These are phyloP conservation scores for Vinca major DNA, from an alignment of 305 asterid genomes.

Conservation along the genomic window DNA sequence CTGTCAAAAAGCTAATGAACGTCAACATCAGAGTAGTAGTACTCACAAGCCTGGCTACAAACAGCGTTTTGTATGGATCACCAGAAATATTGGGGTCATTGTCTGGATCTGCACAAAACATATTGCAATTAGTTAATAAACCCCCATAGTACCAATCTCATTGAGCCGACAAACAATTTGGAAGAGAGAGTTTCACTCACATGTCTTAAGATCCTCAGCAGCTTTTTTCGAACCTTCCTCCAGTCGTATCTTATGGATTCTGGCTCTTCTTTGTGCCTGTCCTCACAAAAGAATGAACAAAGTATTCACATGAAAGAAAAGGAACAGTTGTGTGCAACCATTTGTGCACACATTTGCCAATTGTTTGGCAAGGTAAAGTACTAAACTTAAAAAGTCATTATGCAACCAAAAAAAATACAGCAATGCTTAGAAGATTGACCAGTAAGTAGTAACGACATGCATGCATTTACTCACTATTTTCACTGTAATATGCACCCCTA, in stretches of 20 bases:
- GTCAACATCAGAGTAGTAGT: constrained; percentile 8
- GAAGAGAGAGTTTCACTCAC: constrained; percentile 29
- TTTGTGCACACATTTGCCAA: background rate
- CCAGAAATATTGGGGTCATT: constrained; percentile 74
- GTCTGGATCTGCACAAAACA: constrained; percentile 56
- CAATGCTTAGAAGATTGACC: background rate
- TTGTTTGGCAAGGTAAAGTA: background rate
- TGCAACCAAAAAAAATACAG: background rate
- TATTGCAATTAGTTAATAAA: background rate
- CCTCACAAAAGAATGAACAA: constrained; percentile 9
- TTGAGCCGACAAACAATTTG: constrained; percentile 4
- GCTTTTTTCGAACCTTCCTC: constrained; percentile 92
- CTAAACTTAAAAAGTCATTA: background rate
- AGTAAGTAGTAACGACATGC: background rate
- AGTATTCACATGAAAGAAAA: constrained; percentile 3
- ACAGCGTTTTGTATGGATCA: constrained; percentile 91
- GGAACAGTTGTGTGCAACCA: background rate
- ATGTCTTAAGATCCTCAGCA: constrained; percentile 82
- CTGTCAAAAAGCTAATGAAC: constrained; percentile 2
- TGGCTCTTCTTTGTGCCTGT: constrained; percentile 72
- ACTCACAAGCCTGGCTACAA: constrained; percentile 93
- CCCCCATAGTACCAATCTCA: background rate
- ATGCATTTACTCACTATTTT: background rate
- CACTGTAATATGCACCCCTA: background rate
- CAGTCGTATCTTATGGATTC: constrained; percentile 72